Evolutionary conservation across 2,329 filamentous ascomycete genomes (phyloP), one percentile per base, ranked within the genome.

Genomic region (Cordyceps pruinosa): DNA sequence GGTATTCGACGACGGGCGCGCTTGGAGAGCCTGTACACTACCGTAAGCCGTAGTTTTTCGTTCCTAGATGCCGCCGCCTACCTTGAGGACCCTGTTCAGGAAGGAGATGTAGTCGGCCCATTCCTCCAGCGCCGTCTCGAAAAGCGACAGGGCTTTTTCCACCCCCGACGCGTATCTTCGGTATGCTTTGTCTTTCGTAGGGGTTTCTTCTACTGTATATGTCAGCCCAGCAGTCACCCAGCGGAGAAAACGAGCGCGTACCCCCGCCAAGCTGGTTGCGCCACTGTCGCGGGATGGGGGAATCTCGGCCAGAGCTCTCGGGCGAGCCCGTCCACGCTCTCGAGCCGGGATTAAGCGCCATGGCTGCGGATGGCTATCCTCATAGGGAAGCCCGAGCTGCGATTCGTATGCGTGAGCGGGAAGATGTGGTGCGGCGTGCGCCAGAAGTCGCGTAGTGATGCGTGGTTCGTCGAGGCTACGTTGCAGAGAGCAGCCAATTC

Each of bases 41-140:
- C 28, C 2, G 13, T 25, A 9, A 52, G 34, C 37, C 35, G 62
- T 44, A 63, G 49, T 19, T 26, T 30, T 30, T 17, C 4, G 19
- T 7, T n/a, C 5, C 8, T n/a, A n/a, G 35, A 15, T 1, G 7
- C 17, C 15, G 13, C 19, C 37, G 51, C 70, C 64, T 70, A 92
- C 90, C 84, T 97, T 97, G 61, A 96, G 78, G 49, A 99, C 79
- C 61, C 90, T 85, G 69, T 89, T 95, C 57, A 99, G 76, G 70
- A 97, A 99, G 19, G 93, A 96, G 67, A 99, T 99, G 70, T 99
- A 99, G 75, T 99, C 94, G 49, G 95, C 94, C 94, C 94, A 99
- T 84, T 99, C 94, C 73, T 97, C 91, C 64, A 97, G 79, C 30
- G 90, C 86, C 17, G 90, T 92, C 69, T 99, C 94, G 75, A 97